These are phyloP conservation scores for Leccinum fallax DNA, from an alignment of 1,284 basidiomycete species.

Conservation along the genomic window DNA sequence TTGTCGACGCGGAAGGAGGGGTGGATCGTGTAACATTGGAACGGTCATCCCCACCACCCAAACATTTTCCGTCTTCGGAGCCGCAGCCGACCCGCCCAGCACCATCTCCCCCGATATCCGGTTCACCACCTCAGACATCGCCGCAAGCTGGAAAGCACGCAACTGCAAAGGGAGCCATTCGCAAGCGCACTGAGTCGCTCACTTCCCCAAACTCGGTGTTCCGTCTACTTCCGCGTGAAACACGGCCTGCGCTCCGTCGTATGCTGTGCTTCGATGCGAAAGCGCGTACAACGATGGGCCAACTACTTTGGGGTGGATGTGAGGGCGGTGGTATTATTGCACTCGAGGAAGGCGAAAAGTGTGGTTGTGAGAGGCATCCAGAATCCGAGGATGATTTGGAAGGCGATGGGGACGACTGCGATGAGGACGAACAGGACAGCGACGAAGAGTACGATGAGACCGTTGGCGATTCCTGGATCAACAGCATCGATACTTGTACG, in stretches of 20 bases:
- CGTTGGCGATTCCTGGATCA: conserved; percentile 79
- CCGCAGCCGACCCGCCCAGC: conserved; percentile 24
- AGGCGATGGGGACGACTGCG: conserved; percentile 15
- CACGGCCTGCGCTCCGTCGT: conserved; percentile 83
- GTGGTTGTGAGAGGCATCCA: conserved; percentile 65
- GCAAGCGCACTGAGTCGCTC: conserved; percentile 65
- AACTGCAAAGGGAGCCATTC: conserved; percentile 35
- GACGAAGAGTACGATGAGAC: conserved; percentile 74
- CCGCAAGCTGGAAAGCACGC: conserved; percentile 12
- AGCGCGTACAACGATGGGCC: conserved; percentile 91
- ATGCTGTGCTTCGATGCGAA: conserved; percentile 94
- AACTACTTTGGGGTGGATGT: conserved; percentile 83
- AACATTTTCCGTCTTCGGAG: conserved; percentile 20
- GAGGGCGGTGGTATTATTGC: conserved; percentile 70
- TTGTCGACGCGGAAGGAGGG: background rate
- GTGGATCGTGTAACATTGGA: conserved; percentile 17
- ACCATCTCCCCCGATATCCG: conserved; percentile 21
- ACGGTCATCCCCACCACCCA: conserved; percentile 16
- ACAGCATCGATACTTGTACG: conserved; percentile 73
- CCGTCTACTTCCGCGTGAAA: conserved; percentile 93
- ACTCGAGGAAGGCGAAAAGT: conserved; percentile 34
- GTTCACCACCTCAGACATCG: conserved; percentile 4
- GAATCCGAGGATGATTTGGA: conserved; percentile 28
- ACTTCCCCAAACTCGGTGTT: conserved; percentile 96
- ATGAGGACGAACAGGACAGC: conserved; percentile 32